phyloP scores from a whole-genome alignment of 352 stramenopile species.

The Thalassiosira exigua region DNA sequence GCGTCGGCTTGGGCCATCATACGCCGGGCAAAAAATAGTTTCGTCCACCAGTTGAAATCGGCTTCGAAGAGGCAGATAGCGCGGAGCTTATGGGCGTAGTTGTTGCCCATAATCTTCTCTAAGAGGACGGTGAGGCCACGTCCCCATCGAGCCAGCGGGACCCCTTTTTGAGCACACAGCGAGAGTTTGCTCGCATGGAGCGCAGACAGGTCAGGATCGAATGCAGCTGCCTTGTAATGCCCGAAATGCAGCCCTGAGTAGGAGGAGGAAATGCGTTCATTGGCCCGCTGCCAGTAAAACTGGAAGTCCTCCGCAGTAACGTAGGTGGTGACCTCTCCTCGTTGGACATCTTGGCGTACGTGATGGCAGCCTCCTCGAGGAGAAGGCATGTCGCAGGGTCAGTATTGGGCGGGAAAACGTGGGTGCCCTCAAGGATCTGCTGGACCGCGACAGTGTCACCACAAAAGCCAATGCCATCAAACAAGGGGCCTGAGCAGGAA shows the following conservation, averaged over 20 bases:
- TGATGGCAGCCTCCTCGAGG: slow-evolving; percentile 13
- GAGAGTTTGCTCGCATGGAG: slow-evolving; percentile 34
- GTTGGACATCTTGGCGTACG: not conserved
- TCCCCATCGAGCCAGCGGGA: slow-evolving; percentile 24
- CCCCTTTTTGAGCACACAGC: not conserved
- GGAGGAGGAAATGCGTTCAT: slow-evolving; percentile 29
- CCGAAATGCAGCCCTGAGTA: slow-evolving; percentile 24
- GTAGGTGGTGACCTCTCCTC: not conserved
- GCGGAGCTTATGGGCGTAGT: slow-evolving; percentile 30
- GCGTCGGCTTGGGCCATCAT: not conserved
- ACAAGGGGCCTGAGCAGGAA: not conserved
- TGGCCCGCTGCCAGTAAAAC: slow-evolving; percentile 20
- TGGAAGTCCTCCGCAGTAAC: slow-evolving; percentile 28
- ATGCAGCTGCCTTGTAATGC: slow-evolving; percentile 35
- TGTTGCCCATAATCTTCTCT: slow-evolving; percentile 36
- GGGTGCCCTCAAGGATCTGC: slow-evolving; percentile 10
- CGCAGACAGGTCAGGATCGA: slow-evolving; percentile 1
- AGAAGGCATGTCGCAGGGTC: not conserved
- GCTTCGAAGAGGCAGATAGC: slow-evolving; percentile 47
- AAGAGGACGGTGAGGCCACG: slow-evolving; percentile 30
- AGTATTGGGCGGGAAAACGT: slow-evolving; percentile 13
- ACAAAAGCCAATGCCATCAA: not conserved
- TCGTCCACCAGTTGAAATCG: slow-evolving; percentile 45
- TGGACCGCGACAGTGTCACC: not conserved
- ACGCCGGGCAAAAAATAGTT: slow-evolving; percentile 20